Base-by-base conservation (phyloP, 139 green algal genomes). In the Micractinium sp. region DNA sequence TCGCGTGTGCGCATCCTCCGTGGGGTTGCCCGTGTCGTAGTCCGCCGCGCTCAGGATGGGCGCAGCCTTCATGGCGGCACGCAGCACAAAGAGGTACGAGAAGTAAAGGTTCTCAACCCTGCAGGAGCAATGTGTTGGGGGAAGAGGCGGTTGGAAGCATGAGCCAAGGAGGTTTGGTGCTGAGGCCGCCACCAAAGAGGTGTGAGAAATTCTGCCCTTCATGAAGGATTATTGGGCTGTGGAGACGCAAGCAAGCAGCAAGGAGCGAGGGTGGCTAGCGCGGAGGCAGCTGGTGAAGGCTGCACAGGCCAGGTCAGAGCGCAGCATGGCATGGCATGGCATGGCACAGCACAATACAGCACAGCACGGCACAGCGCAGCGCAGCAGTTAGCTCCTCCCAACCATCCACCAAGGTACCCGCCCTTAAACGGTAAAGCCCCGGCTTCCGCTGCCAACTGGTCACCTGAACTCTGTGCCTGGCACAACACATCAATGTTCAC, bases 41-140 rank as follows among this genome's bases (percentile, higher is more conserved):
- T 96, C 86, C 12, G 90, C 91, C 12, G 81, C 56, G 27, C 91
- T 81, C 85, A 98, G 92, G 73, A 97, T 86, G 41, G 95, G 95
- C 0, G 82, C 93, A 29, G 96, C 95, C 92, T 98, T 98, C 77
- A 94, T 92, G 29, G 97, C 95, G 2, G 97, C 97, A 0, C 96
- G 93, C 87, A 99, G 90, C 71, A 98, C 93, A 84, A 99, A 98
- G 38, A 99, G 92, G 92, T 98, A 99, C 0, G 97, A 91, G 90
- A 99, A 99, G 94, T 99, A 98, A 66, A 99, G 92, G 93, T 99
- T 99, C 85, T 97, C 90, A 39, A 98, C 88, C 7, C 91, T 87
- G 67, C 20, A 60, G 47, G 47, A 27, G 38, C 7, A 9, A 16
- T 56, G 47, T 56, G 47, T 9, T 9, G 47, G 47, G n/a, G 47